Conservation (phyloP, 306 rosid genomes). For the Malus domestica region ASM211411v1 NC_041790.1:15404501-15405000, state of each 20-base stretch:
- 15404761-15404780: conserved; percentile 56
- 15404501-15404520: conserved; percentile 34
- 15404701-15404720: conserved; percentile 91
- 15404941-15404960: not conserved
- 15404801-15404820: conserved; percentile 32
- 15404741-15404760: conserved; percentile 95
- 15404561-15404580: conserved; percentile 69
- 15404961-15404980: conserved; percentile 8
- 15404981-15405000: conserved; percentile 49
- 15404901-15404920: conserved; percentile 20
- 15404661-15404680: conserved; percentile 49
- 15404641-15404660: conserved; percentile 46
- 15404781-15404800: conserved; percentile 59
- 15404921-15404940: conserved; percentile 9
- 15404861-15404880: conserved; percentile 40
- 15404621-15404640: conserved; percentile 68
- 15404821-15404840: conserved; percentile 34
- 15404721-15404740: conserved; percentile 81
- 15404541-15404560: conserved; percentile 79
- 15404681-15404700: conserved; percentile 46
- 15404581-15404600: conserved; percentile 79
- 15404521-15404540: conserved; percentile 47
- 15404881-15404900: conserved; percentile 64
- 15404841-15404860: conserved; percentile 56
- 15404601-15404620: conserved; percentile 96